Base-by-base conservation (phyloP, 768 basidiomycete genomes). In the Psilocybe azurescens region DNA sequence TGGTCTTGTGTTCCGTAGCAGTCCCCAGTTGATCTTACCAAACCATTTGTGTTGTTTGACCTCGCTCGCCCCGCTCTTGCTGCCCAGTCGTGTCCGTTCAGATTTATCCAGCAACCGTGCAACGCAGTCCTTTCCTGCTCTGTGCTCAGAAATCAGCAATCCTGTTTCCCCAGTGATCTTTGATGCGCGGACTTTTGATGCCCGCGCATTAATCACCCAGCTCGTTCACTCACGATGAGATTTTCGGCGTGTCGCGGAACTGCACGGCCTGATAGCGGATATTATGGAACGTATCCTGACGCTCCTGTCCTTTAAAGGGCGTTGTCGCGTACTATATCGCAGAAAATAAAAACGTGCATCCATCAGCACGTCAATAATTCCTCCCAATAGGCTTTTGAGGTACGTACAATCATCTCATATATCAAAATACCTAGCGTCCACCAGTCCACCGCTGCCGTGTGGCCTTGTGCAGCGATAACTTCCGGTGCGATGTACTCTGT, bases 31-130 rank as follows among this genome's bases (percentile, higher is more conserved):
- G 72, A 97, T 89, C 70, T 94, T 95, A 30, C 81, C 79, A 80
- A 99, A 99, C 97, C 97, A 99, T 74, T 94, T 95, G 84, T 99
- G 97, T 60, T 93, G 90, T 80, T 99, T 99, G 69, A 99, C 95
- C 77, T 99, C 97, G 72, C 95, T 97, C 59, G 97, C 97, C 29
- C 97, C 97, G 67, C 89, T 94, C 77, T 86, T 89, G 75, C 94
- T 94, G 49, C 97, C 97, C 39, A 99, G 75, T 63, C 97, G 85
- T 59, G 86, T 89, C 72, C 85, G 81, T 76, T 99, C 97, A 68
- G 91, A 89, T 80, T 99, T 99, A 83, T 93, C 92, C 69, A 99
- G 79, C 57, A 99, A 74, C 66, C 95, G 93, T 36, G 81, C 83
- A 65, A 99, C 84, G 73, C 93, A 87, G 65, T 96, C 94, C 75